Evolutionary conservation across 176 grass and related monocot species (phyloP).

Genomic region (Stipa capillata): DNA sequence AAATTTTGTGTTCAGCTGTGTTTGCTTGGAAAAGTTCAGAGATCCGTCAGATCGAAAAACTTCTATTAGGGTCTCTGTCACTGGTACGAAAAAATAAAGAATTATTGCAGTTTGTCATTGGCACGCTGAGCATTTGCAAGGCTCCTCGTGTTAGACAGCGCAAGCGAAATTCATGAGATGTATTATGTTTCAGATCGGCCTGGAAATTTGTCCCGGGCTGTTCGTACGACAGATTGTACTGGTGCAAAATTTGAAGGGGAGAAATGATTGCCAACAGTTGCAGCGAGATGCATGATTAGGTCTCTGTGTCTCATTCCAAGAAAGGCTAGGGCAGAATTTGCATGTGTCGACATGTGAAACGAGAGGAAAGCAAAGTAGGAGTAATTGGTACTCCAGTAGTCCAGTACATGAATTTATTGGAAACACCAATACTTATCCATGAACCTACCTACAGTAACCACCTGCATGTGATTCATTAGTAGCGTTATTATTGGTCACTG

Average conservation of each 20-base stretch:
- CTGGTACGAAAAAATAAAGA: too few species aligned
- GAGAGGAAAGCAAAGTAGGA: neutral
- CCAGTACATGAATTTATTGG: neutral
- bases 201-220: neutral
- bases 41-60: neutral
- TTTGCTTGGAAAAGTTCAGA: neutral
- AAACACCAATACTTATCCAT: neutral
- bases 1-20: neutral
- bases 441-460: neutral
- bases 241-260: neutral
- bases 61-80: too few species aligned
- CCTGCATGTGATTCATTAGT: neutral
- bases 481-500: neutral
- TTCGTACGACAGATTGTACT: neutral
- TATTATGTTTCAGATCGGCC: too few species aligned
- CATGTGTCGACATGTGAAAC: constrained; percentile 19
- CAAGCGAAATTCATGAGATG: too few species aligned
- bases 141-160: neutral
- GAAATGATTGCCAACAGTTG: constrained; percentile 21
- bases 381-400: neutral
- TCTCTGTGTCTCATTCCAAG: constrained; percentile 19
- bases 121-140: neutral
- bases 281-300: neutral
- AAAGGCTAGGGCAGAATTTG: constrained; percentile 8
- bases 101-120: neutral